Base-by-base conservation (phyloP, 2,329 filamentous ascomycete genomes). In the Fusarium setosum region DNA sequence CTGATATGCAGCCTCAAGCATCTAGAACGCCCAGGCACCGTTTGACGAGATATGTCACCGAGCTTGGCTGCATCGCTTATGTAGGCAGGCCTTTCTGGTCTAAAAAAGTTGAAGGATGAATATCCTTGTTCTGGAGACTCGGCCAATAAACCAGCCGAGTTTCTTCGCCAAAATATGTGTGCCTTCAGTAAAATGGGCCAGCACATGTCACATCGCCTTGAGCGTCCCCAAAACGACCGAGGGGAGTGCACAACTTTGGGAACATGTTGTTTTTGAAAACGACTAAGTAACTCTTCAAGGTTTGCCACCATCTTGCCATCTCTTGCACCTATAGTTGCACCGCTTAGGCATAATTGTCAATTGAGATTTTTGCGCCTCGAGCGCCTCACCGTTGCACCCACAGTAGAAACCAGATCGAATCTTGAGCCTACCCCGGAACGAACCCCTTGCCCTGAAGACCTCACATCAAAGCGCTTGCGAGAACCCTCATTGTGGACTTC, bases 271-370 rank as follows among this genome's bases (percentile, higher is more conserved):
- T 61, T 65, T 65, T 67, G 32, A 55, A 68, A 66, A 66, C 48
- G 15, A 61, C 64, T 51, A 65, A 65, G 50, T 67, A 68, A 63
- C 57, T 67, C 54, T 63, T 40, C 48, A 66, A 53, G 18, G 48
- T 47, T 61, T 61, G 52, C 59, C 59, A 56, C 55, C 59, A 24
- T 56, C 51, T 67, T 60, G 13, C 37, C 54, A 44, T 52, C 34
- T 54, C 65, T 56, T 59, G 48, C 61, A 56, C 58, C 61, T 38
- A 48, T 48, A 53, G 58, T 61, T 63, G 64, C 47, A 66, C 68
- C 61, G 58, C 60, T 67, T 65, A 61, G 64, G 64, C 65, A 66
- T 63, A 68, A 68, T 60, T 68, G 65, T 67, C 63, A 66, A 53
- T 63, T 55, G 65, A 66, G 65, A 68, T 68, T 59, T 63, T 44